Conservation (phyloP, 139 green algal species). For the Nannochloris sp. region DNA sequence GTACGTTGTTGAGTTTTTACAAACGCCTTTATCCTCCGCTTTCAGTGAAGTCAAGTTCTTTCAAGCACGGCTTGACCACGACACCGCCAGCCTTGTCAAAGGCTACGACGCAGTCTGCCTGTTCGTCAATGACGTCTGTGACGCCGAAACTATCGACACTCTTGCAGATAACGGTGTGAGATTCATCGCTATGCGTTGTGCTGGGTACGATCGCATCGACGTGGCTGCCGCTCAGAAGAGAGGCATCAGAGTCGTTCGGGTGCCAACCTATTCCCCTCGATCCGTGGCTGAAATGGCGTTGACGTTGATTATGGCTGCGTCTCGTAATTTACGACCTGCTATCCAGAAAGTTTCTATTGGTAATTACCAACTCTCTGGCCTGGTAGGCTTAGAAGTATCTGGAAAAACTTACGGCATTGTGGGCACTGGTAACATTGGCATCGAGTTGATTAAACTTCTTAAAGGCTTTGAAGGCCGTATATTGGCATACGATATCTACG, state of each 20-base stretch:
- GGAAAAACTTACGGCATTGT: constrained; percentile 66
- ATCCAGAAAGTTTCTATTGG: constrained; percentile 34
- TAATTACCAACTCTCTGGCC: constrained; percentile 65
- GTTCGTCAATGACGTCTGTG: constrained; percentile 67
- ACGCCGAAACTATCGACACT: constrained; percentile 32
- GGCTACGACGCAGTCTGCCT: constrained; percentile 36
- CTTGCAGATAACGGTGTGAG: constrained; percentile 50
- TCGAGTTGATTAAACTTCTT: constrained; percentile 30
- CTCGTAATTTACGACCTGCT: constrained; percentile 51
- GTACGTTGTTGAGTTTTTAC: constrained; percentile 24
- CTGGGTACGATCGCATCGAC: constrained; percentile 64
- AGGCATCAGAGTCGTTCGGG: constrained; percentile 43
- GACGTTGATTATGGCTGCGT: constrained; percentile 52
- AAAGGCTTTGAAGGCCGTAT: constrained; percentile 24
- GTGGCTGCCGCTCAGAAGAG: constrained; percentile 24
- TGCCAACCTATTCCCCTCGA: constrained; percentile 65
- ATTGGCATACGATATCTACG: constrained; percentile 20
- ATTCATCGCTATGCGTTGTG: constrained; percentile 67
- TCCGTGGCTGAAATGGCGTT: constrained; percentile 74
- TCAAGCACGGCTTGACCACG: constrained; percentile 37
- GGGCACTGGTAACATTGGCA: constrained; percentile 77
- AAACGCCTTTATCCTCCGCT: neutral
- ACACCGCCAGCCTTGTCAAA: constrained; percentile 42
- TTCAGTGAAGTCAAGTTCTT: constrained; percentile 4
- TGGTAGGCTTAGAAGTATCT: constrained; percentile 70